A percentile compares a stretch with the other conserved stretches of the same genome.
phyloP scores from a whole-genome alignment of 2,329 filamentous ascomycete species.

The Fusarium gaditjirri region DNA sequence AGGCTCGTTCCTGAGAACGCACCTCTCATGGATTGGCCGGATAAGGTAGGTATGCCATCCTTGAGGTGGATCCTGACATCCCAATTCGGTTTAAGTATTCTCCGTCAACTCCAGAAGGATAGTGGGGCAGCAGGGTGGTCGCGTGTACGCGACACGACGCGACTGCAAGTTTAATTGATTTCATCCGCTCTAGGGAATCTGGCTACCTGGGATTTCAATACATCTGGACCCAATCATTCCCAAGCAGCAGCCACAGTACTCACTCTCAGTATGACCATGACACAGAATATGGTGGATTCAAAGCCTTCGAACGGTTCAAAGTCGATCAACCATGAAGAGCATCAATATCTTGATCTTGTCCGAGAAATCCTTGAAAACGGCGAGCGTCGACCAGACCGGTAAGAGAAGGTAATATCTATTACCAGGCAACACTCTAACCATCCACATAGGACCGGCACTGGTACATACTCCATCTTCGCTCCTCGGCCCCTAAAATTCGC shows the following conservation, averaged over 20 bases:
- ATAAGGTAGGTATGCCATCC: not conserved
- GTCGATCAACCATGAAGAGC: slow-evolving; percentile 76
- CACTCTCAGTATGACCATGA: slow-evolving; percentile 30
- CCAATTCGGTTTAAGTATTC: slow-evolving; percentile 4
- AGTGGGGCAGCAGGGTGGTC: slow-evolving; percentile 12
- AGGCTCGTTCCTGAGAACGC: not conserved
- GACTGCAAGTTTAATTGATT: slow-evolving; percentile 35
- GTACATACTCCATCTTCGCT: slow-evolving; percentile 89
- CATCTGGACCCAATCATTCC: not conserved
- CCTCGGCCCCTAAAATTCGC: slow-evolving; percentile 87
- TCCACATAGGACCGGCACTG: slow-evolving; percentile 84
- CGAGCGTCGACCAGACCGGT: slow-evolving; percentile 90
- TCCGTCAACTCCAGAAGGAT: not conserved
- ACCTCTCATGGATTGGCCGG: not conserved
- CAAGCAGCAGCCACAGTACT: not conserved
- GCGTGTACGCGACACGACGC: slow-evolving; percentile 23
- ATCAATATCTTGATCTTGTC: slow-evolving; percentile 93
- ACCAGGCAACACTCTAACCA: slow-evolving; percentile 1
- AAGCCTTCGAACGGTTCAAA: slow-evolving; percentile 27
- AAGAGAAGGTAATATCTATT: slow-evolving; percentile 29
- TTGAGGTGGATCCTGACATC: too few relatives aligned
- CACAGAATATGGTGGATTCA: slow-evolving; percentile 12
- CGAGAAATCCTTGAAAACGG: slow-evolving; percentile 83
- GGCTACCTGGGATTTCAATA: not conserved
- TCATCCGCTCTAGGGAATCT: not conserved